Percentiles rank a stretch among this genome's conserved stretches.
Conservation (phyloP, 257 asterid genomes). For the Lithospermum erythrorhizon region DNA sequence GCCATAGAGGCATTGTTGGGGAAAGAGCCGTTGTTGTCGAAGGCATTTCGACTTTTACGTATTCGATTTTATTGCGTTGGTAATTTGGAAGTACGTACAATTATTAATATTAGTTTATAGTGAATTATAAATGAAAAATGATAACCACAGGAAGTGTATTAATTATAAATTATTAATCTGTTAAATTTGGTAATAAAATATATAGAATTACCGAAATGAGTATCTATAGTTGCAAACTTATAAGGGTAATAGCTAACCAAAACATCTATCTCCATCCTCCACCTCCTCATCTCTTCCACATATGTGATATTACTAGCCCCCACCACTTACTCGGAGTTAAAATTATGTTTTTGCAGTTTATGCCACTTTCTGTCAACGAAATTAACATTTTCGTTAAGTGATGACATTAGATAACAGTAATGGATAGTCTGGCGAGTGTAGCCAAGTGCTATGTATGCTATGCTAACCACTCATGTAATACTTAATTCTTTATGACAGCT, state of each 20-base stretch:
- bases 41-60: too few species aligned
- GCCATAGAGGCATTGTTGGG: too few species aligned
- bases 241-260: not conserved
- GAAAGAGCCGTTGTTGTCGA: too few species aligned
- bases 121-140: too few species aligned
- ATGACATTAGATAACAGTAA: not conserved
- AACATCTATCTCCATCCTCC: not conserved
- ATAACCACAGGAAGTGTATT: too few species aligned
- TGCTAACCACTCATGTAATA: conserved; percentile 13
- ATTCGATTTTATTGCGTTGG: too few species aligned
- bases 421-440: not conserved
- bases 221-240: not conserved
- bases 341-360: not conserved
- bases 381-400: too few species aligned
- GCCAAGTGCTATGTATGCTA: not conserved
- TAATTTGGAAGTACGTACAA: too few species aligned
- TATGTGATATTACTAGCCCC: not conserved
- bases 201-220: too few species aligned
- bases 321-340: not conserved
- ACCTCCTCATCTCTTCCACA: not conserved
- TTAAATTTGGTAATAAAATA: too few species aligned
- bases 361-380: not conserved
- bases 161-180: too few species aligned
- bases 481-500: conserved; percentile 27
- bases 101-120: too few species aligned